A percentile compares a stretch with the other conserved stretches of the same genome.
phyloP scores from a whole-genome alignment of 805 yeast genomes.

The Scheffersomyces lignosus region DNA sequence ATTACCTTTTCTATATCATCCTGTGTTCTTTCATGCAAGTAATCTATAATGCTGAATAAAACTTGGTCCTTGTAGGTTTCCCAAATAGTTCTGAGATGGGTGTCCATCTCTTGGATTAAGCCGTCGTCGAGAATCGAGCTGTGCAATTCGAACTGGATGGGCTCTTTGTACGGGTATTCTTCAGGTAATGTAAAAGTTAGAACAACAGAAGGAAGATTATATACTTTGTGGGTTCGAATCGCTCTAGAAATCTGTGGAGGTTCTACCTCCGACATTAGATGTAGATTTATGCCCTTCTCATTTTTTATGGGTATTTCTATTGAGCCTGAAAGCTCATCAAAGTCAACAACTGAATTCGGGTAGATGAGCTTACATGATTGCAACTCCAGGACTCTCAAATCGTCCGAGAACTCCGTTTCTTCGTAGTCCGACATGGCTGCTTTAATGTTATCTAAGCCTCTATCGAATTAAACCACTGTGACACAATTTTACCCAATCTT shows the following conservation, averaged over 20 bases:
- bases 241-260: background rate
- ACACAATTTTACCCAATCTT: too few relatives aligned
- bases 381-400: constrained; percentile 36
- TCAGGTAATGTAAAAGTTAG: constrained; percentile 31
- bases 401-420: constrained; percentile 14
- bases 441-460: too few relatives aligned
- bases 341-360: constrained; percentile 29
- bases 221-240: constrained; percentile 12
- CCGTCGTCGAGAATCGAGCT: constrained; percentile 29
- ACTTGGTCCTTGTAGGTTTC: constrained; percentile 35
- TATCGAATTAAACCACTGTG: too few relatives aligned
- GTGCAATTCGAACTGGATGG: constrained; percentile 25
- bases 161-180: constrained; percentile 31
- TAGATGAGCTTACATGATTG: constrained; percentile 41
- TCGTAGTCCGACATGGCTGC: constrained; percentile 1
- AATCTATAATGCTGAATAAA: constrained; percentile 45
- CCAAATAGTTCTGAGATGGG: constrained; percentile 31
- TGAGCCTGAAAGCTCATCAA: constrained; percentile 16
- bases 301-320: constrained; percentile 25
- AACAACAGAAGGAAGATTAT: constrained; percentile 30
- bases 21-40: constrained; percentile 25
- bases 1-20: constrained; percentile 10
- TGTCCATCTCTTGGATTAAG: constrained; percentile 11
- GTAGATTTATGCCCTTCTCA: constrained; percentile 16
- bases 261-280: constrained; percentile 2